phyloP scores from a whole-genome alignment of 495 filamentous ascomycete genomes.

The Podospora appendiculata region DNA sequence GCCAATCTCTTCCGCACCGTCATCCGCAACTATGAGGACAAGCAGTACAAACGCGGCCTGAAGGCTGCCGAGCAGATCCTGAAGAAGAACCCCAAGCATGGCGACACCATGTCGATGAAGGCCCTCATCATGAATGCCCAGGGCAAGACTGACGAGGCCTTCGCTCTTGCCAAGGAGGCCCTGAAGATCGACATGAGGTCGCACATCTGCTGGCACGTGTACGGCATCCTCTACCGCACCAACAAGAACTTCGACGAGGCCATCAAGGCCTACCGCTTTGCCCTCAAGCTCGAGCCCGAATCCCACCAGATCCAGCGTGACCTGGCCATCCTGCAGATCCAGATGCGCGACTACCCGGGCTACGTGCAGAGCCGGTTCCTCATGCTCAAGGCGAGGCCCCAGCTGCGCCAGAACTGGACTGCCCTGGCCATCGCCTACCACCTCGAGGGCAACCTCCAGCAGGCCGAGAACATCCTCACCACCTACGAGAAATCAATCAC shows the following conservation, averaged over 20 bases:
- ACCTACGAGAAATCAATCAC: constrained; percentile 92
- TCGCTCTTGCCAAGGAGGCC: constrained; percentile 82
- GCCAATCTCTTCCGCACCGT: constrained; percentile 86
- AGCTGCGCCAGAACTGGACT: constrained; percentile 87
- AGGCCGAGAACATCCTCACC: constrained; percentile 84
- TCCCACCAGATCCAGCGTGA: constrained; percentile 91
- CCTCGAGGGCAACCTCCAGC: constrained; percentile 69
- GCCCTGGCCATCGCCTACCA: constrained; percentile 90
- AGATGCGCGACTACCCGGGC: constrained; percentile 93
- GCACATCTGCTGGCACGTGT: constrained; percentile 99
- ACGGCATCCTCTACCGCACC: constrained; percentile 86
- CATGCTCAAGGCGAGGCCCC: constrained; percentile 78
- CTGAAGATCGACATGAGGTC: constrained; percentile 95
- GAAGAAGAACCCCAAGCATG: constrained; percentile 88
- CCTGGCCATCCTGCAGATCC: constrained; percentile 83
- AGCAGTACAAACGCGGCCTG: constrained; percentile 97
- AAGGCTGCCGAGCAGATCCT: constrained; percentile 93
- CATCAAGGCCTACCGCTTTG: constrained; percentile 97
- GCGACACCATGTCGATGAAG: constrained; percentile 98
- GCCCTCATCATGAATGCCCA: constrained; percentile 89
- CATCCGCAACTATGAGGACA: constrained; percentile 90
- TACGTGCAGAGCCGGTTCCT: constrained; percentile 78
- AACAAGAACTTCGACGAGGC: constrained; percentile 97
- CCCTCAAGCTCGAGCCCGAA: constrained; percentile 84
- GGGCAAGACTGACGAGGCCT: constrained; percentile 87